A percentile compares a stretch with the other conserved stretches of the same genome.
phyloP scores from a whole-genome alignment of 2,329 filamentous ascomycete species.

The Stachybotrys chartarum region DNA sequence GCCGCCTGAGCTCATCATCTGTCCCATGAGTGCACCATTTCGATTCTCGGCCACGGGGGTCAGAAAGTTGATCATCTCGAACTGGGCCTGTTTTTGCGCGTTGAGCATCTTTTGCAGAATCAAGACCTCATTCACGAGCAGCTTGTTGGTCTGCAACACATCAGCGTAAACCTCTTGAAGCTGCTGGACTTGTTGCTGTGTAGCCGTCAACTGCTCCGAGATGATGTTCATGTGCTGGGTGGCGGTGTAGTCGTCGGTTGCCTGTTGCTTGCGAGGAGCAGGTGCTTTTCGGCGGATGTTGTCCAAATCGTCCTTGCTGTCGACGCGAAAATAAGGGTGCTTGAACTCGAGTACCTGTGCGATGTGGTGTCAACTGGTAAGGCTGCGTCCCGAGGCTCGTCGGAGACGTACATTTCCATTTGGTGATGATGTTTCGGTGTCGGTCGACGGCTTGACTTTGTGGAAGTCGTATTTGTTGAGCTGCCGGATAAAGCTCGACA shows the following conservation, averaged over 20 bases:
- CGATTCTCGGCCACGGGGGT: constrained; percentile 40
- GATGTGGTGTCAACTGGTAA: not conserved
- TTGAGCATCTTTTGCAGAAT: constrained; percentile 54
- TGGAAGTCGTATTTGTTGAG: constrained; percentile 98
- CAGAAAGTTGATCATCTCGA: constrained; percentile 50
- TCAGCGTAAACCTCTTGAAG: constrained; percentile 81
- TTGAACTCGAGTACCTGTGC: constrained; percentile 70
- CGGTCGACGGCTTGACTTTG: constrained; percentile 65
- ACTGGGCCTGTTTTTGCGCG: constrained; percentile 49
- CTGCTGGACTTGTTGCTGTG: constrained; percentile 85
- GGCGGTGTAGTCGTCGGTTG: constrained; percentile 65
- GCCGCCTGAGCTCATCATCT: constrained; percentile 24
- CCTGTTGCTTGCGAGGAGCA: constrained; percentile 69
- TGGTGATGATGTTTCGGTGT: constrained; percentile 23
- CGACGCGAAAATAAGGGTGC: constrained; percentile 90
- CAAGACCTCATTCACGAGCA: constrained; percentile 55
- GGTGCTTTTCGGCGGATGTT: constrained; percentile 96
- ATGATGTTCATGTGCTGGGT: constrained; percentile 85
- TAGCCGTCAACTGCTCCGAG: constrained; percentile 80
- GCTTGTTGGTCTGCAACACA: constrained; percentile 56
- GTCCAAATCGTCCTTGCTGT: constrained; percentile 93
- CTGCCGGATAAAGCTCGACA: constrained; percentile 92
- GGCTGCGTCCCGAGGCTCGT: not conserved
- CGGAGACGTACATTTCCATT: constrained; percentile 27
- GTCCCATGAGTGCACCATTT: constrained; percentile 25